Base-by-base conservation (phyloP, 495 filamentous ascomycete species). In the Mytilinidion resinicola region DNA sequence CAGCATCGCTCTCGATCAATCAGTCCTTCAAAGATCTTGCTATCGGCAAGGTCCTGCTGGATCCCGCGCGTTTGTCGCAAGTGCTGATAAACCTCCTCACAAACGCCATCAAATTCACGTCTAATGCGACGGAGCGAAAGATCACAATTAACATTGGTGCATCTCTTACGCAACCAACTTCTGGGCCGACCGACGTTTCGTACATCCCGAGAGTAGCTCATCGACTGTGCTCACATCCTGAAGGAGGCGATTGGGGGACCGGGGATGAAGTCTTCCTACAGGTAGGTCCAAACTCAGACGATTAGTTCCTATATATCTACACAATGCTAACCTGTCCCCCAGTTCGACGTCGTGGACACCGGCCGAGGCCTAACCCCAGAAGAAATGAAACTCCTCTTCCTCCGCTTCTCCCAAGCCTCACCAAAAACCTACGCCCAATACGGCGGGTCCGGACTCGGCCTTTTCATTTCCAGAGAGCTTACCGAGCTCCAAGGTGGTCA, bases 81-180 rank as follows among this genome's bases (percentile, higher is more conserved):
- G 61, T 72, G 0, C 55, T 72, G 21, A 63, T 70, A 21, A 72
- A 72, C 55, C 55, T 72, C 11, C 48, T 72, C 11, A 67, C 63
- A n/a, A 72, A 70, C 43, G 67, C 70, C 0, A 69, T 72, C 61
- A 72, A 72, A 47, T 72, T 72, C 51, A 70, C 68, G 0, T 46
- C 19, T 21, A 57, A 51, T 12, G 46, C 30, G n/a, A 15, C 52
- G 10, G 66, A n/a, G 59, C 47, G 48, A 55, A 47, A 64, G 57
- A 58, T 69, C 33, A 56, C 38, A 5, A 53, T 70, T 43, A 15
- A 7, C 2, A 35, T 70, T 9, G 64, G 56, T 12, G 70, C 66
- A 17, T 67, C 61, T 25, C 25, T 36, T 41, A 51, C 56, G 21
- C 56, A 55, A 15, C 67, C 66, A 19, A 56, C 57, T 5, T 63